These are phyloP conservation scores for Zalaria obscura DNA, from an alignment of 2,329 filamentous ascomycete genomes.

Conservation along the genomic window DNA sequence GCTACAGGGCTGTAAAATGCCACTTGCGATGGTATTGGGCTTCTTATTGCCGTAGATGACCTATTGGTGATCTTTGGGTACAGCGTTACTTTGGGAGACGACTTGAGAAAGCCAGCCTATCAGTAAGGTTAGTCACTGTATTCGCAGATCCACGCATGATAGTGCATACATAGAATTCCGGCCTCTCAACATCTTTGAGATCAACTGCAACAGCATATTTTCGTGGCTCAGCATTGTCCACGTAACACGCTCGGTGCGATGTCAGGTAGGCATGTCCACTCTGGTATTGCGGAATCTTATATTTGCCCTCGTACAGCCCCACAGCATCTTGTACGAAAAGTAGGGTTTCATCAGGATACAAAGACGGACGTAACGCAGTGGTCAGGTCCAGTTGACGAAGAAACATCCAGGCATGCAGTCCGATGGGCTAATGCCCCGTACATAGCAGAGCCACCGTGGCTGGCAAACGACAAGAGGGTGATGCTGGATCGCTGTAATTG, in stretches of 20 bases:
- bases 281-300: slow-evolving; percentile 86
- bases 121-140: slow-evolving; percentile 10
- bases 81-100: slow-evolving; percentile 83
- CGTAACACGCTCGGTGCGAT: slow-evolving; percentile 88
- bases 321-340: slow-evolving; percentile 97
- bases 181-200: slow-evolving; percentile 78
- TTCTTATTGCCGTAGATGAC: slow-evolving; percentile 42
- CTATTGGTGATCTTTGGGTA: slow-evolving; percentile 67
- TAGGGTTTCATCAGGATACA: slow-evolving; percentile 84
- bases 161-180: slow-evolving; percentile 65
- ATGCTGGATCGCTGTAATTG: too few species aligned
- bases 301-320: slow-evolving; percentile 94
- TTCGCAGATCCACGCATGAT: background rate
- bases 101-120: slow-evolving; percentile 83
- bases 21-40: slow-evolving; percentile 31
- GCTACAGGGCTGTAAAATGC: slow-evolving; percentile 33
- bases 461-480: too few species aligned
- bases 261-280: slow-evolving; percentile 95
- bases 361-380: slow-evolving; percentile 82
- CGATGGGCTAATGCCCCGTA: too few species aligned
- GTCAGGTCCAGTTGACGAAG: slow-evolving; percentile 91
- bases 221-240: slow-evolving; percentile 75
- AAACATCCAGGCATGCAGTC: slow-evolving; percentile 63
- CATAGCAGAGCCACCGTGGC: too few species aligned
- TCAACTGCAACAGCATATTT: slow-evolving; percentile 75